These are phyloP conservation scores for Phialemoniopsis sp. DNA, from an alignment of 2,329 filamentous ascomycete species.

Conservation along the genomic window DNA sequence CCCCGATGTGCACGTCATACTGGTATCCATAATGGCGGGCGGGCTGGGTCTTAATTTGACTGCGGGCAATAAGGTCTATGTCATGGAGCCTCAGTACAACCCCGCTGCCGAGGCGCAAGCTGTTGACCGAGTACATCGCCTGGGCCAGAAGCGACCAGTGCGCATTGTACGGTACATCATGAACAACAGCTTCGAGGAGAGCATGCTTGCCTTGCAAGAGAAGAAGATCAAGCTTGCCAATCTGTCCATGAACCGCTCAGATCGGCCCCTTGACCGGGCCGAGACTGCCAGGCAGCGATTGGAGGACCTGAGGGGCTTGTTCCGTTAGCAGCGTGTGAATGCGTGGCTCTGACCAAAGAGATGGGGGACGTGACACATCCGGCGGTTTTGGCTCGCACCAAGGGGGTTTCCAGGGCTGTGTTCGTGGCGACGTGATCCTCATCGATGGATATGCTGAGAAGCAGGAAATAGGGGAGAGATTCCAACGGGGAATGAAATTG, in stretches of 20 bases:
- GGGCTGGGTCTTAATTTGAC: constrained; percentile 91
- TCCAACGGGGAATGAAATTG: too few species aligned
- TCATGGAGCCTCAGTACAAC: constrained; percentile 99
- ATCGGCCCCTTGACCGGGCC: constrained; percentile 19
- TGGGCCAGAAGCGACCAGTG: constrained; percentile 87
- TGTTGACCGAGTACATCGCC: constrained; percentile 84
- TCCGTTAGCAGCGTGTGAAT: constrained; percentile 24
- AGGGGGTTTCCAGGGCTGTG: too few species aligned
- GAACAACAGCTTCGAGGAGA: constrained; percentile 86
- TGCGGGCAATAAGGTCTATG: constrained; percentile 78
- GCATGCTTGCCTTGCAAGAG: constrained; percentile 82
- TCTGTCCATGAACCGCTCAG: constrained; percentile 39
- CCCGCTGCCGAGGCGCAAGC: constrained; percentile 93
- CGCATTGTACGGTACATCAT: constrained; percentile 88
- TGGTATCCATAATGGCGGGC: constrained; percentile 89
- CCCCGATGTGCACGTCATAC: constrained; percentile 67
- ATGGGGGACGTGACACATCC: too few species aligned
- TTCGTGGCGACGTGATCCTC: too few species aligned
- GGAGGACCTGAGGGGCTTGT: constrained; percentile 54
- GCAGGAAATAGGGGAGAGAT: too few species aligned
- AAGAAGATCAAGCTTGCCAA: constrained; percentile 92
- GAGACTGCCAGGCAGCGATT: constrained; percentile 40
- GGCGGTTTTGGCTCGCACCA: too few species aligned
- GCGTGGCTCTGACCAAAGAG: too few species aligned
- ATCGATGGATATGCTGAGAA: too few species aligned